These are phyloP conservation scores for Catunica adiposa DNA, from an alignment of 2,329 filamentous ascomycete species.

Conservation along the genomic window DNA sequence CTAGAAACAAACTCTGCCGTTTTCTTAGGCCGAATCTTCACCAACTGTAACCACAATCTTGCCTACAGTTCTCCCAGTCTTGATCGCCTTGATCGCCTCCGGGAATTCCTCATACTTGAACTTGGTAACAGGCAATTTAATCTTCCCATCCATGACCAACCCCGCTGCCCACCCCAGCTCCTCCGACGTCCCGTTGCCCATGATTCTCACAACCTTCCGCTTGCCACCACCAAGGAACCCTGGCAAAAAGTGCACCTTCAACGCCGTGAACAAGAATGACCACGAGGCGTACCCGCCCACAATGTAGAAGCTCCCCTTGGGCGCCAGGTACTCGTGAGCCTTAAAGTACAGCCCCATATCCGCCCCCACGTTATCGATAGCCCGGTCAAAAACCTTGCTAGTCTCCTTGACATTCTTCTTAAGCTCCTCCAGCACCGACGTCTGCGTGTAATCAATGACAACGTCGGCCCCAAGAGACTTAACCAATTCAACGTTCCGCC, in stretches of 20 bases:
- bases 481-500: constrained; percentile 39
- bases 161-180: constrained; percentile 34
- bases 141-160: constrained; percentile 41
- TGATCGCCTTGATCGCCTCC: constrained; percentile 41
- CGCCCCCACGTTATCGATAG: constrained; percentile 44
- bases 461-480: constrained; percentile 45
- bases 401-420: constrained; percentile 25
- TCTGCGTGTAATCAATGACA: constrained; percentile 42
- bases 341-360: constrained; percentile 36
- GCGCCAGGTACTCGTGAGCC: constrained; percentile 32
- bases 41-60: constrained; percentile 37
- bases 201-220: constrained; percentile 26
- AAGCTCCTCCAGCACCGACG: constrained; percentile 31
- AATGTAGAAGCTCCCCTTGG: constrained; percentile 32
- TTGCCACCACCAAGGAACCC: constrained; percentile 25
- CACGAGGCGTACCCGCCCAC: constrained; percentile 28
- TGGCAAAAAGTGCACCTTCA: constrained; percentile 19
- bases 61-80: constrained; percentile 40
- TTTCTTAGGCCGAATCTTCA: constrained; percentile 11
- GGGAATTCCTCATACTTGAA: constrained; percentile 40
- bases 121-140: constrained; percentile 38
- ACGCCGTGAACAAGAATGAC: constrained; percentile 17
- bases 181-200: constrained; percentile 25
- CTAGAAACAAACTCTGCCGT: neutral
- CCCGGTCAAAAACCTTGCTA: constrained; percentile 27